These are phyloP conservation scores for Taxawa tesnikishii DNA, from an alignment of 2,329 filamentous ascomycete species.

Conservation along the genomic window DNA sequence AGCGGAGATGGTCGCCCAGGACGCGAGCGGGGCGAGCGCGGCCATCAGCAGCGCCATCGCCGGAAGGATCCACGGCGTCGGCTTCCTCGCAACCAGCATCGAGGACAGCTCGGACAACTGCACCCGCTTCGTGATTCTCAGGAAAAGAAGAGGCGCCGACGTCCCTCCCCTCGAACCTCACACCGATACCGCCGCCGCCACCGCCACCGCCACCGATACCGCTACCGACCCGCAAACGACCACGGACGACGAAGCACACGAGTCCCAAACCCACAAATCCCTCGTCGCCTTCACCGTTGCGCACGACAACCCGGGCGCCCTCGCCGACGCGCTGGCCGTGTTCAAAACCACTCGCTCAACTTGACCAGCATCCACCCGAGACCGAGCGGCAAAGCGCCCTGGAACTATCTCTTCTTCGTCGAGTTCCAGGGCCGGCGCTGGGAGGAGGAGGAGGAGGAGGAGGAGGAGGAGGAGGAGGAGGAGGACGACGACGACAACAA, in stretches of 20 bases:
- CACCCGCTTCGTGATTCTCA: conserved; percentile 65
- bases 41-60: conserved; percentile 71
- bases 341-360: conserved; percentile 67
- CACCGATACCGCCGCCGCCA: conserved; percentile 2
- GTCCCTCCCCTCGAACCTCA: not conserved
- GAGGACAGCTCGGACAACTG: conserved; percentile 65
- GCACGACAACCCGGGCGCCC: conserved; percentile 64
- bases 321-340: conserved; percentile 68
- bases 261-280: conserved; percentile 55
- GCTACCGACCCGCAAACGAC: conserved; percentile 1
- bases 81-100: conserved; percentile 56
- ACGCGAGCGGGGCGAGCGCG: conserved; percentile 47
- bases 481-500: conserved; percentile 3
- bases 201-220: not conserved
- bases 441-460: conserved; percentile 8
- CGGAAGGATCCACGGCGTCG: conserved; percentile 53
- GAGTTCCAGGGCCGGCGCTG: conserved; percentile 61
- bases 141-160: conserved; percentile 13
- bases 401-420: conserved; percentile 92
- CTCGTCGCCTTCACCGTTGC: conserved; percentile 75
- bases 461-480: too few relatives aligned
- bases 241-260: conserved; percentile 1
- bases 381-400: conserved; percentile 61
- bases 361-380: conserved; percentile 83
- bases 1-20: conserved; percentile 56